Evolutionary conservation across 345 rosid species (phyloP).

Genomic region (Camelina laxa): DNA sequence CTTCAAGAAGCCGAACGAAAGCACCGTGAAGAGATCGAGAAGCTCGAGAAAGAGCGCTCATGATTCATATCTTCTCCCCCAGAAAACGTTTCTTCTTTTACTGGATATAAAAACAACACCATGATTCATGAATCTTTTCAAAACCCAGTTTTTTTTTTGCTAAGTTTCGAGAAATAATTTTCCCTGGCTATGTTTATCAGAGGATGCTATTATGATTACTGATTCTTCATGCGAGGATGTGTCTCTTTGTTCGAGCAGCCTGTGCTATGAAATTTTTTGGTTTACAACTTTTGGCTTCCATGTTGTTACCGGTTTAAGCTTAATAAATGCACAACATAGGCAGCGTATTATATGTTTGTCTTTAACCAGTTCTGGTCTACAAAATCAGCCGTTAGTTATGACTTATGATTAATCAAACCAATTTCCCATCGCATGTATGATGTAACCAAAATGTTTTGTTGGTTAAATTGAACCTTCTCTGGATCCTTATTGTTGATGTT

Average conservation of each 20-base stretch:
- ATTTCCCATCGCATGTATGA: neutral
- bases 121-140: slow-evolving; percentile 9
- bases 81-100: slow-evolving; percentile 6
- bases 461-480: neutral
- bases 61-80: slow-evolving; percentile 12
- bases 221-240: slow-evolving; percentile 5
- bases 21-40: slow-evolving; percentile 38
- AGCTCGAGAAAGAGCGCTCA: slow-evolving; percentile 32
- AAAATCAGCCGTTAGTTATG: slow-evolving; percentile 25
- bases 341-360: slow-evolving; percentile 10
- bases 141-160: slow-evolving; percentile 12
- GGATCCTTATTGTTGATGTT: neutral
- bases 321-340: neutral
- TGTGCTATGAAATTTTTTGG: slow-evolving; percentile 1
- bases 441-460: neutral
- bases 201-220: slow-evolving; percentile 29
- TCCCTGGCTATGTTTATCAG: slow-evolving; percentile 26
- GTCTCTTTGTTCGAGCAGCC: neutral
- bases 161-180: slow-evolving; percentile 29
- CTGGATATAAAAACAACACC: slow-evolving; percentile 27
- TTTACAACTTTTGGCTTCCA: slow-evolving; percentile 11
- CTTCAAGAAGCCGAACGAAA: slow-evolving; percentile 54
- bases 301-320: slow-evolving; percentile 7
- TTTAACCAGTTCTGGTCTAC: slow-evolving; percentile 16
- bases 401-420: slow-evolving; percentile 22